Evolutionary conservation across 768 basidiomycete species (phyloP), one percentile per base, ranked within the genome.

Genomic region (Sistotremastrum suecicum): DNA sequence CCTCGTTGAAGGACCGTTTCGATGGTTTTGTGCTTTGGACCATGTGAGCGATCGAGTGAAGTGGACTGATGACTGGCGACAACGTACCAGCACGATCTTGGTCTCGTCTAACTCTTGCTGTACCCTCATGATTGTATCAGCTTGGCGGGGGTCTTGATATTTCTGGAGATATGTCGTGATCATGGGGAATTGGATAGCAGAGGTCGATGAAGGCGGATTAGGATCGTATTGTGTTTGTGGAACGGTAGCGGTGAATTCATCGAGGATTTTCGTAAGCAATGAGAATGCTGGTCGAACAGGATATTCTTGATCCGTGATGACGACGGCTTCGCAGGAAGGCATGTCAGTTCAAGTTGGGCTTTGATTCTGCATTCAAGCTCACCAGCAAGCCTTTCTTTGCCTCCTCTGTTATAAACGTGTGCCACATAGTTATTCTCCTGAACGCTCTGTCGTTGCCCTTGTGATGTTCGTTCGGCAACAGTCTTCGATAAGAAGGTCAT

Each of bases 101-200:
- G 95, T 98, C 68, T 99, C 95, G 60, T 99, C 95, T 44, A 99
- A 66, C 60, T 99, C 95, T 58, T 90, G 84, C 63, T 99, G 95
- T 8, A 99, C 95, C 52, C 82, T 76, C 92, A 98, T 94, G 58
- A 99, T 97, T 12, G 87, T 83, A 66, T 99, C 94, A 5, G 94
- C 94, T 65, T 97, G 90, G 52, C 79, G 75, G 7, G 94, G 94
- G 63, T 99, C 94, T 65, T 99, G 94, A 60, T 95, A 98, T 64
- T 90, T 94, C 60, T 76, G 68, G 38, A 97, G 64, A 60, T 90
- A 97, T 4, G 68, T 71, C 39, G 75, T 69, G 57, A 83, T 75
- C 56, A 77, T 80, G 40, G 79, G 80, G 72, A 83, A 97, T 42
- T 74, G 79, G 59, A 83, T 85, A 5, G 78, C 59, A 0, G 74